Percentiles rank a stretch among this genome's conserved stretches.
Evolutionary conservation across 495 filamentous ascomycete species (phyloP).

Genomic region (Patellaria atrata): DNA sequence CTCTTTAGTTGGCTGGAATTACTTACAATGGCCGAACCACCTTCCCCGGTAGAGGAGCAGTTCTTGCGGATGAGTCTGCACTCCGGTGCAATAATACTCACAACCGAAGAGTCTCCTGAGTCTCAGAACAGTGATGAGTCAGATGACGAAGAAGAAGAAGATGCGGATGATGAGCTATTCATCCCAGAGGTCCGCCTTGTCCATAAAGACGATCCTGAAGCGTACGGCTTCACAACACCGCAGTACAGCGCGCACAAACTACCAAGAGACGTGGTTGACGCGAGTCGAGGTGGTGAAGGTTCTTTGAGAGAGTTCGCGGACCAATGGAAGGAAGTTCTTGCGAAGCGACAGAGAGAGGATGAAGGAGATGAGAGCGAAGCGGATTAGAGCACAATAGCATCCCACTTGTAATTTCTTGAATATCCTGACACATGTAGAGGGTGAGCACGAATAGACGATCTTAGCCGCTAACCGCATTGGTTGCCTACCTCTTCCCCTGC

Average conservation of each 20-base stretch:
- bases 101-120: slow-evolving; percentile 15
- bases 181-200: slow-evolving; percentile 70
- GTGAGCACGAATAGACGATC: too few relatives aligned
- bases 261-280: slow-evolving; percentile 88
- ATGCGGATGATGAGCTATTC: slow-evolving; percentile 44
- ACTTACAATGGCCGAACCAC: slow-evolving; percentile 49
- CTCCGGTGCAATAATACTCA: not conserved
- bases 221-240: slow-evolving; percentile 67
- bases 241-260: slow-evolving; percentile 94
- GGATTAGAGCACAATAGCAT: too few relatives aligned
- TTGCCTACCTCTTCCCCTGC: too few relatives aligned
- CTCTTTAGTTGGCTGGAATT: slow-evolving; percentile 88
- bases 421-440: too few relatives aligned
- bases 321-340: slow-evolving; percentile 70
- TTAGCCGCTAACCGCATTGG: too few relatives aligned
- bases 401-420: too few relatives aligned
- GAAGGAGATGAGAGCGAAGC: slow-evolving; percentile 31
- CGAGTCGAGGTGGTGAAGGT: slow-evolving; percentile 56
- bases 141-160: slow-evolving; percentile 31
- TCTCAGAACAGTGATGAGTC: slow-evolving; percentile 9
- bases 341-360: slow-evolving; percentile 38
- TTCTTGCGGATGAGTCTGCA: not conserved
- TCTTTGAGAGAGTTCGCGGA: slow-evolving; percentile 74
- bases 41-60: slow-evolving; percentile 9
- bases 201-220: slow-evolving; percentile 68